phyloP scores from a whole-genome alignment of 805 yeast genomes.

The Wickerhamomyces alni region DNA sequence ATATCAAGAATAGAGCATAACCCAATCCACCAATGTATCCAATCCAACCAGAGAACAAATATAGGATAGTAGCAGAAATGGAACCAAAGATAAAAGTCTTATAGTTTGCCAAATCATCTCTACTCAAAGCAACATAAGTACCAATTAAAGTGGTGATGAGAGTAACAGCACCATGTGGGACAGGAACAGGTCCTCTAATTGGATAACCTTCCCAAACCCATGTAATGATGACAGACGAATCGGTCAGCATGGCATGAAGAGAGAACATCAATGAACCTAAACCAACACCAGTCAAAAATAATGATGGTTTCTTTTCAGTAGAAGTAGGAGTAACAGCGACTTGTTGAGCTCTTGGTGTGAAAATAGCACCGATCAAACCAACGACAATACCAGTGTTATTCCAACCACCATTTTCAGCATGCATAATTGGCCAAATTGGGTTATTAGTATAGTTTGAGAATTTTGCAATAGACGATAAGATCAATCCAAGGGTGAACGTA shows the following conservation, averaged over 20 bases:
- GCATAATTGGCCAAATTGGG: slow-evolving; percentile 96
- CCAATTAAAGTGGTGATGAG: slow-evolving; percentile 58
- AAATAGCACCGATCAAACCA: slow-evolving; percentile 59
- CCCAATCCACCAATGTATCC: slow-evolving; percentile 71
- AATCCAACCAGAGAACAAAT: slow-evolving; percentile 54
- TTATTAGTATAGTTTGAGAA: slow-evolving; percentile 77
- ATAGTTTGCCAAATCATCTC: slow-evolving; percentile 14
- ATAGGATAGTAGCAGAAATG: slow-evolving; percentile 33
- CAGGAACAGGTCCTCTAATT: slow-evolving; percentile 78
- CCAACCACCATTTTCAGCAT: slow-evolving; percentile 78
- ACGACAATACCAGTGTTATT: slow-evolving; percentile 61
- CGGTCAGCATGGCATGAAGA: slow-evolving; percentile 69
- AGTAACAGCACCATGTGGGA: slow-evolving; percentile 69
- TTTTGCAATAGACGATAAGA: slow-evolving; percentile 68
- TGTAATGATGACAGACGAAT: slow-evolving; percentile 77
- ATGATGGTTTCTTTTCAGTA: slow-evolving; percentile 30
- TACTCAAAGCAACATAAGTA: slow-evolving; percentile 35
- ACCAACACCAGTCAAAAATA: slow-evolving; percentile 53
- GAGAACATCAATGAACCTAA: slow-evolving; percentile 74
- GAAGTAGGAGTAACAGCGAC: neutral
- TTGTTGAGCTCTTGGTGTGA: slow-evolving; percentile 38
- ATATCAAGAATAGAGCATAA: slow-evolving; percentile 57
- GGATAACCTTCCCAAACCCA: slow-evolving; percentile 99
- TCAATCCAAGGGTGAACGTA: slow-evolving; percentile 65
- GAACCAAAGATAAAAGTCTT: slow-evolving; percentile 44